Conservation (phyloP, 441 rosid genomes). For the Populus hybrid region DNA sequence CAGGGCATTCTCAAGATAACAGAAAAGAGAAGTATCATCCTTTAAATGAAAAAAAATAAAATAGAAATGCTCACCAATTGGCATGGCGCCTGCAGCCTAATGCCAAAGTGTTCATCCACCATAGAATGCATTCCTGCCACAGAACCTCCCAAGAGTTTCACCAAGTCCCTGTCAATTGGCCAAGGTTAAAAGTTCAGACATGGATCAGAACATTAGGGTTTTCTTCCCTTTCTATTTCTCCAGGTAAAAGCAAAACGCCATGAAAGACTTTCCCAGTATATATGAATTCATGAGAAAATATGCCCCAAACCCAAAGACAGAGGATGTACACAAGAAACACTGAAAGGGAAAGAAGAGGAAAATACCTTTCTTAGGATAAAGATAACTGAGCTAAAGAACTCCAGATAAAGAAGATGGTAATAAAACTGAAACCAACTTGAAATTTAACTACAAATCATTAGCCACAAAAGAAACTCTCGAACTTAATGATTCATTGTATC, state of each 20-base stretch:
- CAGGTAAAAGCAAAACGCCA: background rate
- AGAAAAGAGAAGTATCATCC: background rate
- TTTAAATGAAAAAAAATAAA: background rate
- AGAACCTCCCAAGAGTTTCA: slow-evolving; percentile 64
- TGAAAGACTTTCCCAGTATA: background rate
- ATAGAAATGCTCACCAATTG: slow-evolving; percentile 53
- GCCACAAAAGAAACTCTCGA: background rate
- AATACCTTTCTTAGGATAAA: background rate
- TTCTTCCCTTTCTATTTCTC: background rate
- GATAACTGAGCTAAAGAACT: background rate
- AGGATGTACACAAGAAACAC: background rate
- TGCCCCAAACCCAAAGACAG: background rate
- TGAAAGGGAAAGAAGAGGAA: background rate
- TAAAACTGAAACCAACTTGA: background rate
- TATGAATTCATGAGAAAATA: background rate
- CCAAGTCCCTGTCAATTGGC: slow-evolving; percentile 58
- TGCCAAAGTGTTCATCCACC: slow-evolving; percentile 93
- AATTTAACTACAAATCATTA: background rate
- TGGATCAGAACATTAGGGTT: background rate
- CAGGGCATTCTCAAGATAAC: background rate
- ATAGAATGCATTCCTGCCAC: slow-evolving; percentile 82
- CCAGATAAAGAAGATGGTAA: background rate
- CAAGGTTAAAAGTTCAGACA: background rate
- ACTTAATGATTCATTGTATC: background rate
- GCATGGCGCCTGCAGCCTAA: slow-evolving; percentile 91